Base-by-base conservation (phyloP, 176 grass and related monocot species). In the Rhynchospora breviuscula region DNA sequence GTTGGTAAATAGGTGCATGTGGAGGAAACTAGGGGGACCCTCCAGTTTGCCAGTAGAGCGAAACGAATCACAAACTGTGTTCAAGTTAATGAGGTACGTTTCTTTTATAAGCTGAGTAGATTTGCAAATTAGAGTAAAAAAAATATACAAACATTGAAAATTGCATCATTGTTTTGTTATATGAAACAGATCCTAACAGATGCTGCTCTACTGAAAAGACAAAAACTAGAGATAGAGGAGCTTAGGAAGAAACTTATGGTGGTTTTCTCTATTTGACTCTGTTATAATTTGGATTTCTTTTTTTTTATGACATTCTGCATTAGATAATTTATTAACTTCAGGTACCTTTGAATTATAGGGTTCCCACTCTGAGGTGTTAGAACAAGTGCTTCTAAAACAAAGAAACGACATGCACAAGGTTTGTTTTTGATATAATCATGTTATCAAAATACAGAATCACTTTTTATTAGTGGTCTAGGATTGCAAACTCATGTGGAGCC, bases 321-420 rank as follows among this genome's bases (percentile, higher is more conserved):
- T 6, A 69, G 60, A 81, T 53, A 64, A 67, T 73, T 49, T 67
- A 81, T 44, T 88, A 82, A 84, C 33, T 83, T 46, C 33, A 85
- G 1, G 4, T 51, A n/a, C 66, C 33, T 86, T 85, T 90, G 35
- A 63, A 88, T 90, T 81, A 83, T 84, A 99, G 97, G 97, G 93
- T 31, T 99, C 97, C 71, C 93, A 99, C 86, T 99, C 93, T 31
- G 97, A 92, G 88, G 93, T 89, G 23, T 77, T 99, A 56, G 97
- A 99, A 83, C 96, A 99, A 70, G 81, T 99, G 85, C 90, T 96
- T 26, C 65, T 99, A 76, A 95, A 99, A 79, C 85, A 96, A 79
- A 84, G 91, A 21, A 99, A 99, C 82, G 93, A 96, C 62, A 99
- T 99, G 97, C 91, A 96, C 76, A 99, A 96, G 93, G 97, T 96